Evolutionary conservation across 345 rosid species (phyloP), one percentile per base, ranked within the genome.

Genomic region (Sisymbrium irio): DNA sequence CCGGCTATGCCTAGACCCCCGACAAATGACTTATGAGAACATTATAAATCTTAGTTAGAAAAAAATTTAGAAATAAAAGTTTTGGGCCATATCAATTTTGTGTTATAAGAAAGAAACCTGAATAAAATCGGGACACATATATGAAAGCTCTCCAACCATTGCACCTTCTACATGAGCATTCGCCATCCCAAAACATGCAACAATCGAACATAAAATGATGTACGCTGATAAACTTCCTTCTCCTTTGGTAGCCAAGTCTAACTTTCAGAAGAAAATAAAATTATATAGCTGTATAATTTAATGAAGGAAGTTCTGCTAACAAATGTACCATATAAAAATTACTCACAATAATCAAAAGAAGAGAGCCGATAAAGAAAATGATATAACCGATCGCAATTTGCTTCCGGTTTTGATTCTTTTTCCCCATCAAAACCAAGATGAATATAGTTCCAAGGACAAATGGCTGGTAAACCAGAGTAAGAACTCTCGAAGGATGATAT

Each of bases 91-190:
- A 9, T 5, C 17, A 12, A 47, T 3, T 47, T 47, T 22, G 18
- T 47, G 2, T 47, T 7, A 18, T 47, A 9, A 18, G 5, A 46
- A 46, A 15, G n/a, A 18, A 18, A 86, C 96, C 86, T 89, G 98
- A 69, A 92, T 83, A 71, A 92, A 84, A 13, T 86, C 92, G 8
- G 92, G 92, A 65, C 76, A 81, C 94, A 92, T 92, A 83, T 88
- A 82, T 22, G 92, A 82, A 12, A 89, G 56, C 35, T 92, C 96
- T 6, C 96, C 97, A 17, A 88, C 83, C 87, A 92, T 86, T 10
- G 94, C 96, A 60, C 97, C 96, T 69, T 89, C 89, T 37, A 89
- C 88, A 76, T 60, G 81, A 6, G 94, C 96, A 82, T 92, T 90
- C 10, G 91, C 92, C 30, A 88, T 73, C 20, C 94, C 96, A 67